A percentile compares a stretch with the other conserved stretches of the same genome.
These are phyloP conservation scores for Elaeis guineensis DNA, from an alignment of 176 grass and related monocot genomes.

Conservation along the genomic window DNA sequence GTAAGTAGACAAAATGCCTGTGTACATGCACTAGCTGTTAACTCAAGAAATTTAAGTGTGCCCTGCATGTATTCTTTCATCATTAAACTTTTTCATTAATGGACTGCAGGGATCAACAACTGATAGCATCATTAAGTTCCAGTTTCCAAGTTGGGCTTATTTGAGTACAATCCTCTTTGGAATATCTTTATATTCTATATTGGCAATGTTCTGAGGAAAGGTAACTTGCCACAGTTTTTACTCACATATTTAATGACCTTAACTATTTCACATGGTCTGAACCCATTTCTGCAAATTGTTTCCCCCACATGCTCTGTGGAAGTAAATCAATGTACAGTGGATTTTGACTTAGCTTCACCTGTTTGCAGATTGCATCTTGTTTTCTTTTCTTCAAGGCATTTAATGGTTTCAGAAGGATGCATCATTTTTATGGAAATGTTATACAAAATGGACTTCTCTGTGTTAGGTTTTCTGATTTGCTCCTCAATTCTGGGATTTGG, in stretches of 20 bases:
- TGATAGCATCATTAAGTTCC: conserved; percentile 89
- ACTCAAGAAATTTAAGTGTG: no score
- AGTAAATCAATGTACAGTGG: no score
- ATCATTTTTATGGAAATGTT: conserved; percentile 79
- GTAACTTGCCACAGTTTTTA: conserved; percentile 19
- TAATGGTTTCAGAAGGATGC: conserved; percentile 72
- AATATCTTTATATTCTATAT: conserved; percentile 87
- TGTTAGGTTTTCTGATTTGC: conserved; percentile 70
- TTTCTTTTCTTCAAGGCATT: conserved; percentile 91
- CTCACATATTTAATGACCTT: neutral
- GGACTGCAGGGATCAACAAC: conserved; percentile 62
- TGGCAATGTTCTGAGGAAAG: conserved; percentile 90
- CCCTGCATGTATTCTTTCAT: conserved; percentile 4
- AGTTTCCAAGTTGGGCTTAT: conserved; percentile 90
- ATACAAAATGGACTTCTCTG: conserved; percentile 85
- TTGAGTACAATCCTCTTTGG: conserved; percentile 79
- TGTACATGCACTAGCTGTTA: no score
- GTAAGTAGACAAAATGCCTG: conserved; percentile 35
- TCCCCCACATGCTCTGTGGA: neutral
- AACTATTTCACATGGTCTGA: neutral
- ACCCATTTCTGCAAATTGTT: neutral
- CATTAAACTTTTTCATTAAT: conserved; percentile 22
- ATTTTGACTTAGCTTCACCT: conserved; percentile 5
- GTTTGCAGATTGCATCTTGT: conserved; percentile 79
- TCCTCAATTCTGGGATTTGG: conserved; percentile 72